These are phyloP conservation scores for Closterium sp. DNA, from an alignment of 139 green algal species.

Conservation along the genomic window DNA sequence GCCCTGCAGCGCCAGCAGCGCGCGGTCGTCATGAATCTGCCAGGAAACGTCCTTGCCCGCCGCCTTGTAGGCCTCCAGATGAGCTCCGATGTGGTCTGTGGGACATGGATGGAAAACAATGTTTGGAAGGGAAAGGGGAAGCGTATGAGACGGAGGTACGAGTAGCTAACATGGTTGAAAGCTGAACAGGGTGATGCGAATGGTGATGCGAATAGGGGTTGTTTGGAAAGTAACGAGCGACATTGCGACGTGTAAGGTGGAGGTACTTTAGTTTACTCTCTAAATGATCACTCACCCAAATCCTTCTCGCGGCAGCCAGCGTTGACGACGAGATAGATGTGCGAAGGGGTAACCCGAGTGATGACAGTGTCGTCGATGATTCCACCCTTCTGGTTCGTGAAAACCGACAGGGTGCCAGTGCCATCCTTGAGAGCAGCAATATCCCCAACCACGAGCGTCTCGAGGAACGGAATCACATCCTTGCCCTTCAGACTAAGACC, in stretches of 20 bases:
- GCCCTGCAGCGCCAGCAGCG: constrained; percentile 88
- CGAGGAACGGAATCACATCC: constrained; percentile 88
- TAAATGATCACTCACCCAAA: constrained; percentile 60
- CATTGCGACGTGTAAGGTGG: background rate
- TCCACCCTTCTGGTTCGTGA: constrained; percentile 96
- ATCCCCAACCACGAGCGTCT: constrained; percentile 89
- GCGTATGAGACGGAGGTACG: background rate
- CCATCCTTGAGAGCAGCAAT: constrained; percentile 76
- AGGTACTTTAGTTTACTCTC: no score
- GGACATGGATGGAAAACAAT: no score
- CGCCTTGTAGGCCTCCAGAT: constrained; percentile 29
- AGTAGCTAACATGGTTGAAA: no score
- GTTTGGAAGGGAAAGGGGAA: background rate
- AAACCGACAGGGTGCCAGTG: constrained; percentile 81
- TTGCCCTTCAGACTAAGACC: constrained; percentile 81
- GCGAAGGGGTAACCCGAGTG: constrained; percentile 72
- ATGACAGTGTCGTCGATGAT: constrained; percentile 98
- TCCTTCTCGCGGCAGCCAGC: constrained; percentile 96
- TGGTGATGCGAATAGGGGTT: no score
- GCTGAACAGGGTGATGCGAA: no score
- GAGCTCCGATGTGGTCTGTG: constrained; percentile 35
- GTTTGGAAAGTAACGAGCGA: background rate
- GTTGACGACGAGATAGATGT: constrained; percentile 98
- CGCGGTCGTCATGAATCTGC: constrained; percentile 82
- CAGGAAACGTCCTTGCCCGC: constrained; percentile 62